A percentile compares a stretch with the other conserved stretches of the same genome.
phyloP scores from a whole-genome alignment of 148 eudicot genomes.

The Nepenthes mirabilis region DNA sequence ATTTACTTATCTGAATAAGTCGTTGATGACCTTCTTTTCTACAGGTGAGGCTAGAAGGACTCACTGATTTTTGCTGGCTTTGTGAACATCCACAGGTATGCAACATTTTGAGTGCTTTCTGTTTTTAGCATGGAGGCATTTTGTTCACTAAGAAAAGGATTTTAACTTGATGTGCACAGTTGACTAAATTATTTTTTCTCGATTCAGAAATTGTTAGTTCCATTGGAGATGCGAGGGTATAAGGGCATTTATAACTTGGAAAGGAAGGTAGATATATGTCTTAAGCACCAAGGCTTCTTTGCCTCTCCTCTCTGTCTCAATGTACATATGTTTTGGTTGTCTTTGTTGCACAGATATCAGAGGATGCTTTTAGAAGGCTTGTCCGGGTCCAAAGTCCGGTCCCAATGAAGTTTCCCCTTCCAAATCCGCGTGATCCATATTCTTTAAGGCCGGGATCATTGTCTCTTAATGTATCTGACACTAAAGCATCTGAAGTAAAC shows the following conservation, averaged over 20 bases:
- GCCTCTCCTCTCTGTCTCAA: background rate
- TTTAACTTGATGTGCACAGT: background rate
- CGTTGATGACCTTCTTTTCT: slow-evolving; percentile 4
- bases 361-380: slow-evolving; percentile 44
- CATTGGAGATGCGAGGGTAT: slow-evolving; percentile 64
- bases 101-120: background rate
- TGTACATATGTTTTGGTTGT: background rate
- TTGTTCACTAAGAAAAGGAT: background rate
- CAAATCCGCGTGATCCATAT: slow-evolving; percentile 42
- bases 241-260: slow-evolving; percentile 70
- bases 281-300: background rate
- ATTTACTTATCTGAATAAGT: background rate
- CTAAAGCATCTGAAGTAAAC: slow-evolving; percentile 17
- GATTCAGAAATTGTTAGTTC: slow-evolving; percentile 43
- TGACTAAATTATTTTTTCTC: slow-evolving; percentile 2
- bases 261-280: slow-evolving; percentile 27
- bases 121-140: background rate
- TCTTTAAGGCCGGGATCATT: slow-evolving; percentile 63
- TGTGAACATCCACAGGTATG: slow-evolving; percentile 20
- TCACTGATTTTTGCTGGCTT: slow-evolving; percentile 23
- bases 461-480: slow-evolving; percentile 12
- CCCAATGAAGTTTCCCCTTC: slow-evolving; percentile 39
- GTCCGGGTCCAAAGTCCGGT: slow-evolving; percentile 28
- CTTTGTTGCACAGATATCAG: slow-evolving; percentile 27
- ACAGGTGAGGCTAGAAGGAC: slow-evolving; percentile 26